A percentile compares a stretch with the other conserved stretches of the same genome.
Conservation (phyloP, 495 filamentous ascomycete genomes). For the Xylaria bambusicola region DNA sequence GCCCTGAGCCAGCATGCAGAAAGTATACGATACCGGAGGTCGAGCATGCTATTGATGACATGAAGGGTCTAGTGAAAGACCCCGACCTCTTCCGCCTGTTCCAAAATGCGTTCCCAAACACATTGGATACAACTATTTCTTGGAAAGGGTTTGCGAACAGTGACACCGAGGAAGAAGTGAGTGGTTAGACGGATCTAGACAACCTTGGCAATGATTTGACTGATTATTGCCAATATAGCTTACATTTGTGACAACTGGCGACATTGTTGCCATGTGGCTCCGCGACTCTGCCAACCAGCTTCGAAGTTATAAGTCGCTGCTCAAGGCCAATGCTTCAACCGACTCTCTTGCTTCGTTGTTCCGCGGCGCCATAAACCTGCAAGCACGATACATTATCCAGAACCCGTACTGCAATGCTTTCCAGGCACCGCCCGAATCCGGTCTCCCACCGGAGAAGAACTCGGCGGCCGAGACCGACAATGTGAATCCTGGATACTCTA, state of each 20-base stretch:
- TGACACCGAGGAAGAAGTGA: slow-evolving; percentile 43
- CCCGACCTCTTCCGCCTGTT: slow-evolving; percentile 68
- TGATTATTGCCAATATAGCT: slow-evolving; percentile 34
- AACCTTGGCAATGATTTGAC: not conserved
- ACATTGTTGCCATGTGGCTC: slow-evolving; percentile 77
- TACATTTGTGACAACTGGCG: slow-evolving; percentile 53
- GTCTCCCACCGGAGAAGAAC: slow-evolving; percentile 43
- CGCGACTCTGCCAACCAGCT: slow-evolving; percentile 69
- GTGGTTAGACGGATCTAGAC: not conserved
- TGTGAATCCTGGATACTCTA: slow-evolving; percentile 30
- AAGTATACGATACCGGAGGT: slow-evolving; percentile 60
- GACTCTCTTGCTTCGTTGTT: slow-evolving; percentile 60
- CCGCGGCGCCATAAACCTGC: slow-evolving; percentile 66
- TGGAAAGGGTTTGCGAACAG: slow-evolving; percentile 59
- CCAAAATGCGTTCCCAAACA: slow-evolving; percentile 66
- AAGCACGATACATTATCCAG: slow-evolving; percentile 60
- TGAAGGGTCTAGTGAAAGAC: slow-evolving; percentile 55
- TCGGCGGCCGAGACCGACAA: slow-evolving; percentile 30
- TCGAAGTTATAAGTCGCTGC: slow-evolving; percentile 60
- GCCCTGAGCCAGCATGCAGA: slow-evolving; percentile 58
- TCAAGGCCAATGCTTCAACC: slow-evolving; percentile 45
- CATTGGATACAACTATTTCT: slow-evolving; percentile 66
- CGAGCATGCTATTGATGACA: slow-evolving; percentile 53
- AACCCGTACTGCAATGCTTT: slow-evolving; percentile 68
- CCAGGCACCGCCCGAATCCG: slow-evolving; percentile 60